These are phyloP conservation scores for Bryoerythrophyllum caledonicum DNA, from an alignment of 225 moss, liverwort and hornwort species.

Conservation along the genomic window DNA sequence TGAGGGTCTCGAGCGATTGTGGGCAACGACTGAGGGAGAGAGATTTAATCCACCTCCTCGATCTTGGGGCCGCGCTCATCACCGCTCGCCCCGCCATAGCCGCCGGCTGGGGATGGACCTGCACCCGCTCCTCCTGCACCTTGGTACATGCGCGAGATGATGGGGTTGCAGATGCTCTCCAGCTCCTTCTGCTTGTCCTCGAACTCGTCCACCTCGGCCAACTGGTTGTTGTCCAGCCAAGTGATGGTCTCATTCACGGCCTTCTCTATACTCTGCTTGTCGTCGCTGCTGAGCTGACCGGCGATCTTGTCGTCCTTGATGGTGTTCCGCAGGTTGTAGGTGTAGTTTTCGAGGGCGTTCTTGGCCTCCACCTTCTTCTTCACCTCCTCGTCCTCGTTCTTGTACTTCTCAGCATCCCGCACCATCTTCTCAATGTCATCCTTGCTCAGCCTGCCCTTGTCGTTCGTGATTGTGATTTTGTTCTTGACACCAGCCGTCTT, in stretches of 20 bases:
- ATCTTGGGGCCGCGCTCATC: too few species aligned
- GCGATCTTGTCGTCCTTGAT: slow-evolving; percentile 35
- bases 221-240: slow-evolving; percentile 37
- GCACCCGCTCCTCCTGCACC: slow-evolving; percentile 10
- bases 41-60: too few species aligned
- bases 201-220: slow-evolving; percentile 43
- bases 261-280: slow-evolving; percentile 35
- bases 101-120: slow-evolving; percentile 12
- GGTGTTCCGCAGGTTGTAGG: slow-evolving; percentile 38
- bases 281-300: slow-evolving; percentile 25
- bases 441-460: slow-evolving; percentile 44
- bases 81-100: too few species aligned
- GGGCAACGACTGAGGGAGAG: too few species aligned
- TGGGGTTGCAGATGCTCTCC: slow-evolving; percentile 39
- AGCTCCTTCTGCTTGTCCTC: slow-evolving; percentile 46
- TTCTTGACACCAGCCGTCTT: slow-evolving; percentile 40
- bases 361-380: slow-evolving; percentile 45
- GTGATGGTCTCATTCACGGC: slow-evolving; percentile 22
- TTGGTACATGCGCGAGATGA: slow-evolving; percentile 41
- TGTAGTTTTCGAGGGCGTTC: slow-evolving; percentile 35
- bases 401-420: slow-evolving; percentile 34
- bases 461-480: slow-evolving; percentile 43
- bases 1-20: too few species aligned
- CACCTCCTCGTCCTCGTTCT: slow-evolving; percentile 38
- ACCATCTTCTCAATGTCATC: slow-evolving; percentile 39